Evolutionary conservation across 768 basidiomycete genomes (phyloP), one percentile per base, ranked within the genome.

Genomic region (Russula vinacea): DNA sequence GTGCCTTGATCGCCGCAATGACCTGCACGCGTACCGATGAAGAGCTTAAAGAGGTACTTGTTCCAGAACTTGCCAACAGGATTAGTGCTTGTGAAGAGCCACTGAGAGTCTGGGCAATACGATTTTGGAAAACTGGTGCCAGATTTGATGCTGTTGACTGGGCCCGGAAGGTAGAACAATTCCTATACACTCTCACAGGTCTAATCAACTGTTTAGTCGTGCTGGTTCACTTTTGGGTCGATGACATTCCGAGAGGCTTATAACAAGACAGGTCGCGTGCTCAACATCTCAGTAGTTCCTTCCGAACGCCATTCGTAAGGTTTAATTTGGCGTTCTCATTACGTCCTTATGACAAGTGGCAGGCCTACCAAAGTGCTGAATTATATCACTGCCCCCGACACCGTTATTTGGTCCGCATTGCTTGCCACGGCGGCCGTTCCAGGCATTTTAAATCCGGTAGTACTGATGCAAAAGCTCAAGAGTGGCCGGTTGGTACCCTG

Each of bases 191-290:
- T 24, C 47, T 7, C 55, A 5, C 35, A 35, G 37, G 47, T n/a
- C 33, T 61, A 22, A 56, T 40, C 33, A 52, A 52, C 40, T 17
- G 29, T 26, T 11, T 54, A 94, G 92, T 84, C 88, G 57, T 79
- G 85, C 14, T 99, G 92, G 77, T 98, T 96, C 73, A 96, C 94
- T 9, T 82, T 87, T 64, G 96, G 96, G 3, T 94, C 92, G 1
- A 84, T 92, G 83, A 98, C 96, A 2, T 99, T 99, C 77, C 85
- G 85, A 55, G 97, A 99, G 73, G 96, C 96, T 1, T 98, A 96
- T 70, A 76, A 92, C 71, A 81, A 89, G 69, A 99, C 97, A 0
- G 96, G 96, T 29, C 84, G 96, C 44, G 90, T 96, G 32, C 79
- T 99, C 37, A 98, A 98, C 72, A 87, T 98, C 33, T 94, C 92